These are phyloP conservation scores for Croton setiger DNA, from an alignment of 441 rosid genomes.

Conservation along the genomic window DNA sequence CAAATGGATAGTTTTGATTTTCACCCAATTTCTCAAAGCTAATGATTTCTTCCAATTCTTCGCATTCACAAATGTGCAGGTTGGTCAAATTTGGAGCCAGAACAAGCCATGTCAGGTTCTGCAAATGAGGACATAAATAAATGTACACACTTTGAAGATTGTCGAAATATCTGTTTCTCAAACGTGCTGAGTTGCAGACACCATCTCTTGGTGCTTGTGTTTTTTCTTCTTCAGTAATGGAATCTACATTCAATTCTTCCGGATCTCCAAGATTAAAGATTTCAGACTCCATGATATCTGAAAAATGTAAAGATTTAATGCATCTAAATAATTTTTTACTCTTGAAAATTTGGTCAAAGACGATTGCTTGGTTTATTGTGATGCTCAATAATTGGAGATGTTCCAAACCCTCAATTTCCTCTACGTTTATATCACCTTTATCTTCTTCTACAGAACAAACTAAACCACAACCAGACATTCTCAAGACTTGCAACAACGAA, in stretches of 20 bases:
- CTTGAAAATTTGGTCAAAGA: constrained; percentile 14
- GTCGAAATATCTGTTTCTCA: background rate
- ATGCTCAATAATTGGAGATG: constrained; percentile 9
- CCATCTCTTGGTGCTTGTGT: no score
- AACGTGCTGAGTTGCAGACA: background rate
- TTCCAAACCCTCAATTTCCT: no score
- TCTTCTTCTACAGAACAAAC: no score
- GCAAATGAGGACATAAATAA: background rate
- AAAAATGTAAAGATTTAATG: background rate
- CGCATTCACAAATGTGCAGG: background rate
- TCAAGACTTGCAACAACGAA: no score
- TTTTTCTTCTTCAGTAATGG: no score
- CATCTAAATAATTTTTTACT: background rate
- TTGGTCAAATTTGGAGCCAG: constrained; percentile 6
- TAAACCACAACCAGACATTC: no score
- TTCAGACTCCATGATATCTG: no score
- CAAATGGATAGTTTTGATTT: constrained; percentile 1
- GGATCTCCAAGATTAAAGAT: background rate
- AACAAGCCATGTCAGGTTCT: constrained; percentile 12
- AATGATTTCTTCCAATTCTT: constrained; percentile 1
- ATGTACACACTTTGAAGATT: background rate
- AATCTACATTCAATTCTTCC: no score
- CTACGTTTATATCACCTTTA: no score
- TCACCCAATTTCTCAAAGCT: background rate
- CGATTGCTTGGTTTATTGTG: background rate